Conservation (phyloP, 176 grass and related monocot genomes). For the Triticum dicoccoides region DNA sequence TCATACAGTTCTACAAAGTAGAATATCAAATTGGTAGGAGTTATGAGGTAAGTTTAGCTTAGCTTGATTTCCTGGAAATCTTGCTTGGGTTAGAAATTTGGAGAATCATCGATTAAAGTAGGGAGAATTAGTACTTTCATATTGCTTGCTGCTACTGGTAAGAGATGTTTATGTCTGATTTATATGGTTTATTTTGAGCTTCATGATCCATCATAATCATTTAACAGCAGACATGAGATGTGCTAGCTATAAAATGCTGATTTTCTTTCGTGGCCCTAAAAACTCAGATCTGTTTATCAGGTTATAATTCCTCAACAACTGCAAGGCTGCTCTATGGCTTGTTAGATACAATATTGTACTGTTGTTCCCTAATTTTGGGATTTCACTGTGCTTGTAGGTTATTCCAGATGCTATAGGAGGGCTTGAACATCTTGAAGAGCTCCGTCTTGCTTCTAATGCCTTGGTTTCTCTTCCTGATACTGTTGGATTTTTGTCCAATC, state of each 20-base stretch:
- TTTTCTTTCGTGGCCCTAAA: neutral
- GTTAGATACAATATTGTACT: neutral
- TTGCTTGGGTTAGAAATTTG: neutral
- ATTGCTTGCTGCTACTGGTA: neutral
- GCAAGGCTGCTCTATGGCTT: neutral
- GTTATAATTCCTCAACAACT: neutral
- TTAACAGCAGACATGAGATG: neutral
- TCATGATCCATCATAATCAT: neutral
- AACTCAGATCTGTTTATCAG: neutral
- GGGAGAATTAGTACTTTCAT: neutral
- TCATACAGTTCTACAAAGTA: neutral
- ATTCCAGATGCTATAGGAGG: slow-evolving; percentile 88
- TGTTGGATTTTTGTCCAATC: slow-evolving; percentile 67
- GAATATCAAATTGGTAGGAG: neutral
- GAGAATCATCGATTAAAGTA: neutral
- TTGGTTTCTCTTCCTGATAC: slow-evolving; percentile 80
- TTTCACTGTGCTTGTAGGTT: slow-evolving; percentile 41
- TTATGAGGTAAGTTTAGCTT: neutral
- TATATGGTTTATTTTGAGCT: neutral
- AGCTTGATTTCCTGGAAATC: neutral
- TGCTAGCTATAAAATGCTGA: neutral
- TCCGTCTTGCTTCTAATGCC: slow-evolving; percentile 51
- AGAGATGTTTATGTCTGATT: neutral
- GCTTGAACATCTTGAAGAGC: slow-evolving; percentile 71
- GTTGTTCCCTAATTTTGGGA: neutral